Conservation (phyloP, 1,284 basidiomycete species). For the Cystobasidium sp. region DNA sequence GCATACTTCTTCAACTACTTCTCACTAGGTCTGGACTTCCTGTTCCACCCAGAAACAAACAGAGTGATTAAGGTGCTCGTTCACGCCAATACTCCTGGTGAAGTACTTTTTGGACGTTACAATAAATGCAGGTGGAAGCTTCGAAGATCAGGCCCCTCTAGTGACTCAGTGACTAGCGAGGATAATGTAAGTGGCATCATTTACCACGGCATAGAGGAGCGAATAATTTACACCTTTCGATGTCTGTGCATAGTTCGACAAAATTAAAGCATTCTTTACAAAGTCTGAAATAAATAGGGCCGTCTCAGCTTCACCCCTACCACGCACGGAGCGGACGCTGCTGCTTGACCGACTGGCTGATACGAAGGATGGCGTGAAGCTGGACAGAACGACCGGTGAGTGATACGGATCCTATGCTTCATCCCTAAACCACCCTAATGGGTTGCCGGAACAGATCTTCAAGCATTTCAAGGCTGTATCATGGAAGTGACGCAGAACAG, state of each 20-base stretch:
- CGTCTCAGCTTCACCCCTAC: background rate
- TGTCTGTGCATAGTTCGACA: background rate
- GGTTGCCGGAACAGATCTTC: constrained; percentile 46
- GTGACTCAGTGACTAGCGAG: background rate
- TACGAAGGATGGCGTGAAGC: constrained; percentile 37
- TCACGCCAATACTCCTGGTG: constrained; percentile 54
- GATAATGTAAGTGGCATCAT: background rate
- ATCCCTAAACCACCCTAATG: background rate
- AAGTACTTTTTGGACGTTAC: constrained; percentile 53
- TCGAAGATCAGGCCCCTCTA: background rate
- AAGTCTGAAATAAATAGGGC: background rate
- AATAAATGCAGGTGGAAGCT: constrained; percentile 46
- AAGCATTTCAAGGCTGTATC: constrained; percentile 50
- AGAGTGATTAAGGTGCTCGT: constrained; percentile 51
- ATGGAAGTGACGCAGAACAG: constrained; percentile 51
- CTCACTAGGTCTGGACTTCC: constrained; percentile 52
- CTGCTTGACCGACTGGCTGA: constrained; percentile 52
- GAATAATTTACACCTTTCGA: too few species aligned
- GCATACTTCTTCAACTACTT: constrained; percentile 54
- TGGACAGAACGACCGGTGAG: constrained; percentile 50
- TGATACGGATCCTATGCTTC: background rate
- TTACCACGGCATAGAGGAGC: too few species aligned
- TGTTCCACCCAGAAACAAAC: constrained; percentile 47
- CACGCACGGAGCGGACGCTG: constrained; percentile 48
- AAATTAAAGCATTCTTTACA: background rate